Base-by-base conservation (phyloP, 2,329 filamentous ascomycete species). In the Anisogramma anomala region DNA sequence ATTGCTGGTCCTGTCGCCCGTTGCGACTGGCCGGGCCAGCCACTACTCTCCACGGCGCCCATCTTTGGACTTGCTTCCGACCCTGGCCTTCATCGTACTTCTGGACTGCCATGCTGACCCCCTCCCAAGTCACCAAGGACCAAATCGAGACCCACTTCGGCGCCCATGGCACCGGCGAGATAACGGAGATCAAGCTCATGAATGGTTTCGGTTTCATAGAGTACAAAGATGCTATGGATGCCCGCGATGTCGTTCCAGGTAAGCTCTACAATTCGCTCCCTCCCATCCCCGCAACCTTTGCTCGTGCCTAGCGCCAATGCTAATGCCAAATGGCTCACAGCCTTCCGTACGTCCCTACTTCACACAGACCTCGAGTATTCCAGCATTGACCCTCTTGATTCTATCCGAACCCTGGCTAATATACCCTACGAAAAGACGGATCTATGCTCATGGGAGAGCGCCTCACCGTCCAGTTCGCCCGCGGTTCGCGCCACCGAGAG, bases 161-260 rank as follows among this genome's bases (percentile, higher is more conserved):
- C 62, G 86, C 80, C 58, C 87, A 95, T 79, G 91, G 89, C 60
- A 89, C 87, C 54, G 91, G 91, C 63, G 87, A 94, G 63, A 96
- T 98, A 61, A 91, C 84, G 53, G 91, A 98, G 70, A 89, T 98
- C 69, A 98, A 98, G 72, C 79, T 98, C 50, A 98, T 98, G 91
- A 96, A 94, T 62, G 91, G 91, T 58, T 98, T 98, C 61, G 91
- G 91, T 62, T 98, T 98, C 71, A 94, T 98, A 61, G 91, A 98
- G 66, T 98, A 96, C 67, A 93, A 95, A 66, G 91, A 96, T 68
- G 79, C 87, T 45, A 85, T 95, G 83, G 91, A 98, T 68, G 91
- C 91, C 53, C 84, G 89, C 60, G 91, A 98, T 68, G 88, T 98
- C 50, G 91, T 98, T 58, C 91, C 91, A 65, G 89, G 91, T 95